Conservation (phyloP, 306 rosid genomes). For the Heteromeles arbutifolia region DNA sequence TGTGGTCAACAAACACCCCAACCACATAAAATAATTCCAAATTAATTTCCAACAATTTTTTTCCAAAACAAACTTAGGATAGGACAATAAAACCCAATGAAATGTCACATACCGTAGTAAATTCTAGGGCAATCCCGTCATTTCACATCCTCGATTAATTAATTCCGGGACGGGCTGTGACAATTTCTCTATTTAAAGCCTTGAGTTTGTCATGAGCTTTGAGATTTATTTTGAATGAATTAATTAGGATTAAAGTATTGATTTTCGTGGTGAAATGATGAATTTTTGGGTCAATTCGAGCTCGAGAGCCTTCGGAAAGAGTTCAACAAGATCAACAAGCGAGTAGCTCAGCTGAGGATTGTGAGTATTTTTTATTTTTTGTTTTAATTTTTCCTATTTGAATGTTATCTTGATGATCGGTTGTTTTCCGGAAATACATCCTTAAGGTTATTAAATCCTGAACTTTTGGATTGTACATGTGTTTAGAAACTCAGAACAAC, state of each 20-base stretch:
- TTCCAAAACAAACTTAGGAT: too few species aligned
- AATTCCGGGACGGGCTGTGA: too few species aligned
- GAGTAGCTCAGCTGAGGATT: conserved; percentile 54
- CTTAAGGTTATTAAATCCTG: background rate
- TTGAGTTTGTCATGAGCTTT: background rate
- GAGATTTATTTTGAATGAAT: background rate
- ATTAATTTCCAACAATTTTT: too few species aligned
- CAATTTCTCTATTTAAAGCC: background rate
- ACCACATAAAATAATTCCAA: too few species aligned
- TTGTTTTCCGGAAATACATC: background rate
- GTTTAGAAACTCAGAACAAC: background rate
- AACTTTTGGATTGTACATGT: background rate
- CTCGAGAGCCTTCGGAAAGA: conserved; percentile 66
- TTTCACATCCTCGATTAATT: too few species aligned
- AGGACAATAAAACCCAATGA: too few species aligned
- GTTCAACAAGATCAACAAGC: conserved; percentile 71
- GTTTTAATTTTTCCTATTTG: too few species aligned
- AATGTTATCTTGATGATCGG: too few species aligned
- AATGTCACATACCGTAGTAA: too few species aligned
- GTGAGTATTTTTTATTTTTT: conserved; percentile 19
- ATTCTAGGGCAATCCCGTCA: too few species aligned
- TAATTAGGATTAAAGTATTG: background rate
- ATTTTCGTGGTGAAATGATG: background rate
- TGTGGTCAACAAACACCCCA: too few species aligned
- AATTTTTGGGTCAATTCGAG: conserved; percentile 56